Evolutionary conservation across 495 filamentous ascomycete species (phyloP).

Genomic region (Aspergillus coremiiformis): DNA sequence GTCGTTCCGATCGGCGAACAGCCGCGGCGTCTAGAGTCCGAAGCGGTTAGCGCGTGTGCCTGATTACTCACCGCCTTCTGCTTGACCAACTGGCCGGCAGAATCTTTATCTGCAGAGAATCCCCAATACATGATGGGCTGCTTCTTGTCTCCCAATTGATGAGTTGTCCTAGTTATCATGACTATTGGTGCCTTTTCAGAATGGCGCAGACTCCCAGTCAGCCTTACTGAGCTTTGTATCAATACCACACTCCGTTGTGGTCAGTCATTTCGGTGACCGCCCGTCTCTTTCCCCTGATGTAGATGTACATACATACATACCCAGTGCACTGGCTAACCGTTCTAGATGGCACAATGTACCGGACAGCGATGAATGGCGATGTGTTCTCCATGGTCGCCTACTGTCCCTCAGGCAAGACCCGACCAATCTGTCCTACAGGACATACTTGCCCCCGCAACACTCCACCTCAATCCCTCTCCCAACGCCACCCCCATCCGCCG

Average conservation of each 20-base stretch:
- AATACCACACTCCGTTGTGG: constrained; percentile 87
- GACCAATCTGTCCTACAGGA: constrained; percentile 70
- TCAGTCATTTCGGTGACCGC: constrained; percentile 68
- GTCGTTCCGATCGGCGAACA: constrained; percentile 18
- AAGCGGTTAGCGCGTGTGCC: constrained; percentile 10
- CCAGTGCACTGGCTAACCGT: not conserved
- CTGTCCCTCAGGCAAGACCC: constrained; percentile 79
- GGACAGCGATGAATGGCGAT: constrained; percentile 78
- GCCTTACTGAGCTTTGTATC: constrained; percentile 75
- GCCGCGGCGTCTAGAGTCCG: constrained; percentile 7
- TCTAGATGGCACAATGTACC: constrained; percentile 73
- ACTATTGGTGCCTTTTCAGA: constrained; percentile 41
- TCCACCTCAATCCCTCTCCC: not conserved
- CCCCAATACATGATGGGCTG: no score
- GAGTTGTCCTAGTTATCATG: constrained; percentile 16
- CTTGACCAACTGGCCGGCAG: constrained; percentile 15
- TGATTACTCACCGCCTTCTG: constrained; percentile 24
- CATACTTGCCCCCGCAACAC: constrained; percentile 43
- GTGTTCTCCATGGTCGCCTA: constrained; percentile 76
- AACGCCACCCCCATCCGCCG: constrained; percentile 23
- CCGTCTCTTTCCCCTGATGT: not conserved
- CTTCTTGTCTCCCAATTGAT: no score
- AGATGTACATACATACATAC: no score
- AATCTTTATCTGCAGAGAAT: constrained; percentile 13
- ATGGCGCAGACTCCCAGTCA: constrained; percentile 77